Base-by-base conservation (phyloP, 805 yeast genomes). In the Candida insectalens region DNA sequence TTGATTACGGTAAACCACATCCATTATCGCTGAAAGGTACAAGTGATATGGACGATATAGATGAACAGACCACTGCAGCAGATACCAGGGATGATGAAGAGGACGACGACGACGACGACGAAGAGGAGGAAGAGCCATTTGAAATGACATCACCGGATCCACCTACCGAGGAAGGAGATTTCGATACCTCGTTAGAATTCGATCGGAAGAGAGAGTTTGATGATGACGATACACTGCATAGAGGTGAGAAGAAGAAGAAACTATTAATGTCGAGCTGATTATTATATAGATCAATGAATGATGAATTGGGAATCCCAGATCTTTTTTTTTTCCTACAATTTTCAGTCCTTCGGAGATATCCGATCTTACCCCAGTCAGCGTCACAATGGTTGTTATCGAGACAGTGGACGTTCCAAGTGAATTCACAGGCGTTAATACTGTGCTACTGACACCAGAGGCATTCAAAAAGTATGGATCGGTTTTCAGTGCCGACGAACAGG, bases 401-500 rank as follows among this genome's bases (percentile, higher is more conserved):
- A 25, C 19, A 10, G 19, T 18, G 6, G 8, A 23, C 5, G 21
- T 32, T 9, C 4, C 23, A 6, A 8, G 22, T 8, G 15, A 25
- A 16, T 15, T 12, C n/a, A 6, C 16, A n/a, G 12, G 12, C 7
- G 26, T 32, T 12, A 10, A 26, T 13, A 30, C 35, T n/a, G 25
- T 14, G 26, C 25, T 17, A 5, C 53, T 85, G 31, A 76, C 89
- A 0, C 87, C 87, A 0, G 74, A 67, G 25, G 51, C 67, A 1
- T 87, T 84, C 49, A 69, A 70, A 1, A 65, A 66, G 3, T 87
- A 66, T 51, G 96, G 96, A 2, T 74, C 80, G 1, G 76, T 83
- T 8, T 71, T 87, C 28, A 80, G 92, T 19, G 83, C 94, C 3
- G 72, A 71, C 39, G 82, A 84, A 46, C 94, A 83, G 54, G 62